Conservation (phyloP, 495 filamentous ascomycete species). For the Penicillium bialowiezense region DNA sequence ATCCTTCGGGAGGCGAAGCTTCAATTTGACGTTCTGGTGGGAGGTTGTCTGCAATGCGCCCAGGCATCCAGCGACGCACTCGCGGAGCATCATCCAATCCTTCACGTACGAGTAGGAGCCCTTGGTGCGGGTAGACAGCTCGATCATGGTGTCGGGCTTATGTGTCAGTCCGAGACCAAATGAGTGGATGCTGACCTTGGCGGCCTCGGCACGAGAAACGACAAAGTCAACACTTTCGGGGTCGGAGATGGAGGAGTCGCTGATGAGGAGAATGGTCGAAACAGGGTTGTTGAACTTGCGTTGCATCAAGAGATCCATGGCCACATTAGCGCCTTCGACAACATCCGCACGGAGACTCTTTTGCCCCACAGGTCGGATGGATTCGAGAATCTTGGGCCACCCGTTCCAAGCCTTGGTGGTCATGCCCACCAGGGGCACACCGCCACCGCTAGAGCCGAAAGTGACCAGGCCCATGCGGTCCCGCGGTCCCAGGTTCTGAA, state of each 20-base stretch:
- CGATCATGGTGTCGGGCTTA: conserved; percentile 98
- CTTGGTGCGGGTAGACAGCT: conserved; percentile 92
- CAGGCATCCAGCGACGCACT: conserved; percentile 93
- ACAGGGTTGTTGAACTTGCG: conserved; percentile 95
- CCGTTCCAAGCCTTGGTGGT: conserved; percentile 90
- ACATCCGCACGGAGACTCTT: conserved; percentile 96
- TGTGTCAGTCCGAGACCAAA: conserved; percentile 96
- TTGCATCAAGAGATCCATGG: conserved; percentile 98
- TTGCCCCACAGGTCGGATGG: conserved; percentile 90
- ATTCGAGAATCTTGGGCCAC: conserved; percentile 83
- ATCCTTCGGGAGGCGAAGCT: conserved; percentile 94
- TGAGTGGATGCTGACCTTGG: conserved; percentile 95
- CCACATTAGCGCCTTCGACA: conserved; percentile 96
- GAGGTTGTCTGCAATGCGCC: conserved; percentile 93
- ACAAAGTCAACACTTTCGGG: conserved; percentile 97
- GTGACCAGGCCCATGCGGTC: conserved; percentile 98
- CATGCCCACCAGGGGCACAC: conserved; percentile 96
- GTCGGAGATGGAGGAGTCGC: conserved; percentile 97
- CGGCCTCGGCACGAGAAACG: conserved; percentile 93
- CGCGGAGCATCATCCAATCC: conserved; percentile 99
- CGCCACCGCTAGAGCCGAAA: conserved; percentile 92
- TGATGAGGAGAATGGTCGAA: conserved; percentile 94
- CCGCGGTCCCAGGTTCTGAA: conserved; percentile 84
- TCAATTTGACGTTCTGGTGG: conserved; percentile 98
- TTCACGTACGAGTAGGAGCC: conserved; percentile 98